A percentile compares a stretch with the other conserved stretches of the same genome.
Evolutionary conservation across 345 rosid species (phyloP).

Genomic region (Nasturtium officinale): DNA sequence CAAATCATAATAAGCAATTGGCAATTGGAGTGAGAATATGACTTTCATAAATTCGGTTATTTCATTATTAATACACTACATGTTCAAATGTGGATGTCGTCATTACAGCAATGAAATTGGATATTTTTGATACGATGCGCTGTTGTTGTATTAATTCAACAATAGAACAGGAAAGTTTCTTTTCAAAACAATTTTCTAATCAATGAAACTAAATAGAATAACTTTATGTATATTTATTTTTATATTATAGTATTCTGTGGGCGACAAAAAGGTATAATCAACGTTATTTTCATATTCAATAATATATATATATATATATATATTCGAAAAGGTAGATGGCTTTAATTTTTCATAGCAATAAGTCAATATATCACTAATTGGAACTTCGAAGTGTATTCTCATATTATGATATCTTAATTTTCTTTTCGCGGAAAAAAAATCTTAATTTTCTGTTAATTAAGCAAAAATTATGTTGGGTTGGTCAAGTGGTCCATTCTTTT

Average conservation of each 20-base stretch:
- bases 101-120: constrained; percentile 4
- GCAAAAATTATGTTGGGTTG: constrained; percentile 1
- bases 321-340: background rate
- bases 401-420: background rate
- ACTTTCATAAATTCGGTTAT: background rate
- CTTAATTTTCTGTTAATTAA: background rate
- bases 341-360: background rate
- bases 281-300: constrained; percentile 12
- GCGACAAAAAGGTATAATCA: background rate
- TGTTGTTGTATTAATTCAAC: background rate
- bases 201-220: constrained; percentile 2
- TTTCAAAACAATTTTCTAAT: background rate
- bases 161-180: background rate
- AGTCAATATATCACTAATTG: background rate
- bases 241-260: background rate
- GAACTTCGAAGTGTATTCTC: background rate
- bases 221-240: constrained; percentile 13
- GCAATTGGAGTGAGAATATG: background rate
- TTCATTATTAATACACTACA: background rate
- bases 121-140: constrained; percentile 2
- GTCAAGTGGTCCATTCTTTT: constrained; percentile 19
- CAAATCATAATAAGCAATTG: background rate
- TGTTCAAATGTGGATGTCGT: constrained; percentile 9
- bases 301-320: constrained; percentile 1
- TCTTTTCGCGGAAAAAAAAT: background rate